phyloP scores from a whole-genome alignment of 352 stramenopile genomes.

The Plasmopara viticola region DNA sequence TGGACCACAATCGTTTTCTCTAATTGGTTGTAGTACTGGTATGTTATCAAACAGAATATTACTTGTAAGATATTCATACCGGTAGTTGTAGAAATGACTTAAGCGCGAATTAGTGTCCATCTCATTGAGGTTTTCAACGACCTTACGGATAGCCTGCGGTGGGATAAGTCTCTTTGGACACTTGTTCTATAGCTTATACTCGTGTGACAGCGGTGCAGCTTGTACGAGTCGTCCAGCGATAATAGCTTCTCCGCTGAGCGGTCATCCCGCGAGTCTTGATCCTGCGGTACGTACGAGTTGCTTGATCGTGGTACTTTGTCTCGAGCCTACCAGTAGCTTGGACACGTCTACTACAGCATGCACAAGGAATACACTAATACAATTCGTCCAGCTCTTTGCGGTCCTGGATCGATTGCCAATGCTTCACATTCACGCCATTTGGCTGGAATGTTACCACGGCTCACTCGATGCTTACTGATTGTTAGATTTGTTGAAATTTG shows the following conservation, averaged over 20 bases:
- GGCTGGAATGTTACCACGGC: conserved; percentile 95
- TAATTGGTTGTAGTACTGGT: conserved; percentile 10
- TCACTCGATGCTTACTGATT: conserved; percentile 96
- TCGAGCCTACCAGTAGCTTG: conserved; percentile 99
- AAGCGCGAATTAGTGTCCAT: no score
- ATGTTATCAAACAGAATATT: no score
- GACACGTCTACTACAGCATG: conserved; percentile 97
- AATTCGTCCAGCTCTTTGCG: conserved; percentile 98
- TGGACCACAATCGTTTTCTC: conserved; percentile 5
- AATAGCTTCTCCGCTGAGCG: conserved; percentile 91
- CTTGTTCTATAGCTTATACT: conserved; percentile 99
- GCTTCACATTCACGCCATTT: conserved; percentile 77
- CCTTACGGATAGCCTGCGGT: conserved; percentile 91
- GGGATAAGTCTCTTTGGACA: conserved; percentile 99
- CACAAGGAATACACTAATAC: conserved; percentile 99
- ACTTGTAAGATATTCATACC: no score
- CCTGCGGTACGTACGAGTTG: conserved; percentile 95
- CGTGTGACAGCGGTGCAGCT: conserved; percentile 97
- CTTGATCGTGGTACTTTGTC: conserved; percentile 90
- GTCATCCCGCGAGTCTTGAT: conserved; percentile 96
- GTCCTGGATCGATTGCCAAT: conserved; percentile 90
- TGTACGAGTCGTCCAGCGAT: conserved; percentile 96
- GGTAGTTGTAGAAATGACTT: no score
- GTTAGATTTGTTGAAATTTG: conserved; percentile 99
- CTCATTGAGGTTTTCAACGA: conserved; percentile 10